phyloP scores from a whole-genome alignment of 257 asterid genomes.

The Gentiana dahurica region DNA sequence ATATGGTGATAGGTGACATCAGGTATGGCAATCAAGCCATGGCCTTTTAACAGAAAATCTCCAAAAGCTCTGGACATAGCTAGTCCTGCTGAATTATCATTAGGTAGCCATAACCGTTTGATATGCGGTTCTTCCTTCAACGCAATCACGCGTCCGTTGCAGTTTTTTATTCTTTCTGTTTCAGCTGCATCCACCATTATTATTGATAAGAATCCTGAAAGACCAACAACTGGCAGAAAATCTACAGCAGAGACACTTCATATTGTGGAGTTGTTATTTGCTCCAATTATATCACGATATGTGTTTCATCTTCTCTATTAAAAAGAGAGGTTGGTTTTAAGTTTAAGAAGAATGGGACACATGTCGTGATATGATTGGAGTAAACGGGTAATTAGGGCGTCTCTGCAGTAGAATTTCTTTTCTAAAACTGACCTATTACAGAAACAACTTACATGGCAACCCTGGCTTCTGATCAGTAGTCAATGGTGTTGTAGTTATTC shows the following conservation, averaged over 20 bases:
- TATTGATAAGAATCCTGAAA: not conserved
- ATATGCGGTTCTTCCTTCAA: constrained; percentile 57
- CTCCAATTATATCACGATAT: too few relatives aligned
- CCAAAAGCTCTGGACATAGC: constrained; percentile 92
- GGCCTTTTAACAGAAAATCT: constrained; percentile 54
- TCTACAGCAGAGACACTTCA: too few relatives aligned
- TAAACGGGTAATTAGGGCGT: too few relatives aligned
- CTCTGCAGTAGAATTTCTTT: too few relatives aligned
- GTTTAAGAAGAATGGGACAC: too few relatives aligned
- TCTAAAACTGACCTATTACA: too few relatives aligned
- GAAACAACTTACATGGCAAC: constrained; percentile 37
- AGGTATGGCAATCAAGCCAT: constrained; percentile 63
- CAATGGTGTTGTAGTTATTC: constrained; percentile 46
- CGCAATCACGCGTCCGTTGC: constrained; percentile 64
- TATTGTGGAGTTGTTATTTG: too few relatives aligned
- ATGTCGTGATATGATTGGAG: too few relatives aligned
- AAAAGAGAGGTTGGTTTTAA: too few relatives aligned
- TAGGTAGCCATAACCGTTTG: constrained; percentile 71
- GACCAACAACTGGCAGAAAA: not conserved
- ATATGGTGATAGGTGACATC: constrained; percentile 46
- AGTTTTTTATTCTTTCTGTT: constrained; percentile 65
- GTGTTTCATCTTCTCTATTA: too few relatives aligned
- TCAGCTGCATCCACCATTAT: constrained; percentile 38
- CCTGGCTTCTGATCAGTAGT: constrained; percentile 84
- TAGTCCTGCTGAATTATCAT: constrained; percentile 67